Conservation (phyloP, 2,329 filamentous ascomycete genomes). For the Cladosporium phlei region DNA sequence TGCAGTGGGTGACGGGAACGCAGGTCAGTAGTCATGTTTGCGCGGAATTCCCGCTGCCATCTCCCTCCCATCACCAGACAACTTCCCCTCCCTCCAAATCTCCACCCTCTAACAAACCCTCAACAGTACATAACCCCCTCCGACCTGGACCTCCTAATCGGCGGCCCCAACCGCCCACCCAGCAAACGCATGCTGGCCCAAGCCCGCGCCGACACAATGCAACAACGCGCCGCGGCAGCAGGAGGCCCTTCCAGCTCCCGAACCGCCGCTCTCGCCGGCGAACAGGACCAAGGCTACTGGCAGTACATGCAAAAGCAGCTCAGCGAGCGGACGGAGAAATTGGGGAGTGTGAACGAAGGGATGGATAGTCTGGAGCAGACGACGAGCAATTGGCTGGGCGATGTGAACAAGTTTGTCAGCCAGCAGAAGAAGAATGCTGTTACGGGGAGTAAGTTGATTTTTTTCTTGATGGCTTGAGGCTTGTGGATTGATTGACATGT, state of each 20-base stretch:
- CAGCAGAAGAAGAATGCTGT: conserved; percentile 85
- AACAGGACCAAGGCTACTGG: conserved; percentile 58
- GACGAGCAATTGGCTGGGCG: conserved; percentile 78
- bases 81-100: neutral
- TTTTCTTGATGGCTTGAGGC: neutral
- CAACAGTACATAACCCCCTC: conserved; percentile 70
- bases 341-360: conserved; percentile 75
- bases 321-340: conserved; percentile 82
- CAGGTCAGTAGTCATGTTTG: neutral
- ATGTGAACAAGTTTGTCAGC: conserved; percentile 79
- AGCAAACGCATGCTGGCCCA: conserved; percentile 85
- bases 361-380: conserved; percentile 79
- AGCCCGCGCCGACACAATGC: conserved; percentile 66
- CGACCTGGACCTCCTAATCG: conserved; percentile 86
- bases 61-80: too few species aligned
- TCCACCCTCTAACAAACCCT: neutral
- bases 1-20: conserved; percentile 95
- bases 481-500: conserved; percentile 8
- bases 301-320: conserved; percentile 82
- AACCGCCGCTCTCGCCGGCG: conserved; percentile 16
- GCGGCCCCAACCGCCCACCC: conserved; percentile 79
- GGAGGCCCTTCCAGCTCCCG: conserved; percentile 24
- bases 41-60: neutral
- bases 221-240: conserved; percentile 38
- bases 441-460: conserved; percentile 49